These are phyloP conservation scores for Flaveria trinervia DNA, from an alignment of 129 eudicot species.

Conservation along the genomic window DNA sequence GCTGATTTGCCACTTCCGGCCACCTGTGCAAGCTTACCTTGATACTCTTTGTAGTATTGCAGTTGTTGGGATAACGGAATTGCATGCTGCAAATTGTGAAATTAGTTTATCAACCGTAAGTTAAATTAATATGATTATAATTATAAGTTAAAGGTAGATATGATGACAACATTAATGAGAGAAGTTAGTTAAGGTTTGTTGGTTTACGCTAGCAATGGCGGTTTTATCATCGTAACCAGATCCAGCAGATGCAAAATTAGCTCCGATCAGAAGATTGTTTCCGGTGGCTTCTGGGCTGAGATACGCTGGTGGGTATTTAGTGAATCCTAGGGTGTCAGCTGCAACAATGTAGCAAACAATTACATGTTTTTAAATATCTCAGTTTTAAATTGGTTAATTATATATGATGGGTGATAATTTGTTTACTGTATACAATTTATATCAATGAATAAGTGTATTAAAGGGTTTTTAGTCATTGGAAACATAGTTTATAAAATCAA, in stretches of 20 bases:
- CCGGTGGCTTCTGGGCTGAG: constrained; percentile 93
- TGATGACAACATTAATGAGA: background rate
- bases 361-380: too few relatives aligned
- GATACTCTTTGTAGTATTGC: constrained; percentile 61
- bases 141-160: background rate
- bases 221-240: constrained; percentile 89
- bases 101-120: background rate
- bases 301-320: constrained; percentile 76
- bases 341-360: constrained; percentile 17
- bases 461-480: too few relatives aligned
- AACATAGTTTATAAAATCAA: too few relatives aligned
- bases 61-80: constrained; percentile 61
- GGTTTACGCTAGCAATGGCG: constrained; percentile 55
- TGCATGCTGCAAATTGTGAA: constrained; percentile 57
- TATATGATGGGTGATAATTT: too few relatives aligned
- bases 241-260: constrained; percentile 94
- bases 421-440: too few relatives aligned
- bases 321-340: constrained; percentile 92
- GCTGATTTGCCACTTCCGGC: constrained; percentile 62
- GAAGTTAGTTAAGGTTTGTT: background rate
- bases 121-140: too few relatives aligned
- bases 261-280: constrained; percentile 75
- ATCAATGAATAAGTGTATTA: too few relatives aligned
- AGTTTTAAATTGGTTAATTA: too few relatives aligned
- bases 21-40: constrained; percentile 49